Conservation (phyloP, 1,284 basidiomycete species). For the Austroboletus rostrupii region DNA sequence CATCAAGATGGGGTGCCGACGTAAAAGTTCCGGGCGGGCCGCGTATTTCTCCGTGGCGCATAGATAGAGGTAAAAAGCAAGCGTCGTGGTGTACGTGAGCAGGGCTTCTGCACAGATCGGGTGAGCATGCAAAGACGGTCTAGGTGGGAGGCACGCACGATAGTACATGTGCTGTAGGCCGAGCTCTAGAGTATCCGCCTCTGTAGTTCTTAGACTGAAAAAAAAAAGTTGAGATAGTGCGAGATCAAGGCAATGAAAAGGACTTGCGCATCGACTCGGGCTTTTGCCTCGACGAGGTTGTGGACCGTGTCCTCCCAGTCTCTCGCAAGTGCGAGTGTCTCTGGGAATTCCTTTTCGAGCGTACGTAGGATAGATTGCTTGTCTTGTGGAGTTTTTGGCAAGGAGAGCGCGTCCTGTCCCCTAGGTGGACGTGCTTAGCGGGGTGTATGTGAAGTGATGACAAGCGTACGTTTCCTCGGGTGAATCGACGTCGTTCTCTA, state of each 20-base stretch:
- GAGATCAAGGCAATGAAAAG: neutral
- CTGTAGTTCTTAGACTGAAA: constrained; percentile 45
- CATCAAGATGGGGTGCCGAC: constrained; percentile 73
- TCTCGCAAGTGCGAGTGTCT: constrained; percentile 69
- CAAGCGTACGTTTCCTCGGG: constrained; percentile 39
- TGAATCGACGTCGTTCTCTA: constrained; percentile 37
- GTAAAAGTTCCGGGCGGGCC: constrained; percentile 59
- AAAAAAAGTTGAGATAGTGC: constrained; percentile 1
- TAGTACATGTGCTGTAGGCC: constrained; percentile 75
- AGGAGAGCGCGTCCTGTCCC: constrained; percentile 33
- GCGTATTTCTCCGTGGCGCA: constrained; percentile 66
- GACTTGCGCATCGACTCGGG: constrained; percentile 55
- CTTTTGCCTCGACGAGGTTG: constrained; percentile 51
- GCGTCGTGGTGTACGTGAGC: constrained; percentile 84
- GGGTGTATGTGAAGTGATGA: neutral
- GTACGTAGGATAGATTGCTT: constrained; percentile 65
- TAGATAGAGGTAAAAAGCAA: constrained; percentile 92
- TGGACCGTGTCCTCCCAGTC: constrained; percentile 71
- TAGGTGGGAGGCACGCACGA: constrained; percentile 46
- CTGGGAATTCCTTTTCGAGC: constrained; percentile 77
- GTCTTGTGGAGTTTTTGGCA: constrained; percentile 45
- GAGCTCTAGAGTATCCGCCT: constrained; percentile 47
- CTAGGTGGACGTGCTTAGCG: constrained; percentile 21
- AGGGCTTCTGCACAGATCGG: constrained; percentile 63
- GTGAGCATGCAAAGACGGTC: neutral